Conservation (phyloP, 1,284 basidiomycete species). For the Cerioporus squamosus region DNA sequence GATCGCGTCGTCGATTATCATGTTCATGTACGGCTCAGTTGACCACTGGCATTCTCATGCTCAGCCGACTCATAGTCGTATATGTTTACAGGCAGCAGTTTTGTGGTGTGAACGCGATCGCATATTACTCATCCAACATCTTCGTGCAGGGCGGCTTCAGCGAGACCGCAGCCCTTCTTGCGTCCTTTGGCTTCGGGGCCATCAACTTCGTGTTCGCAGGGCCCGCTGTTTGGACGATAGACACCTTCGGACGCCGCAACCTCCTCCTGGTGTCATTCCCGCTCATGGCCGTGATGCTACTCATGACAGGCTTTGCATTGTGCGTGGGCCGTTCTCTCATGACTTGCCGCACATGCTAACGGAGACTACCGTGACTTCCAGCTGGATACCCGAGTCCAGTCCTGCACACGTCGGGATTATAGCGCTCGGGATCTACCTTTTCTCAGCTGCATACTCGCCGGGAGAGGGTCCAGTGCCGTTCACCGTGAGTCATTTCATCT, state of each 20-base stretch:
- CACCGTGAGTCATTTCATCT: constrained; percentile 40
- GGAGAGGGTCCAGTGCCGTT: constrained; percentile 86
- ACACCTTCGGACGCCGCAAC: constrained; percentile 73
- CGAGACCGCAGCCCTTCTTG: constrained; percentile 55
- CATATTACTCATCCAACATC: constrained; percentile 66
- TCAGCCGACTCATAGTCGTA: too few relatives aligned
- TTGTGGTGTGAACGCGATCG: constrained; percentile 70
- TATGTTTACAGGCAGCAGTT: constrained; percentile 49
- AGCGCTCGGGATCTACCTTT: constrained; percentile 67
- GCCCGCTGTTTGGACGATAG: constrained; percentile 59
- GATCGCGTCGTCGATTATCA: constrained; percentile 69
- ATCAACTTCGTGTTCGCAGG: constrained; percentile 58
- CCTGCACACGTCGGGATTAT: constrained; percentile 53
- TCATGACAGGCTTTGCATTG: constrained; percentile 66
- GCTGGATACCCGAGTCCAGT: constrained; percentile 42
- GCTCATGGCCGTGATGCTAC: constrained; percentile 62
- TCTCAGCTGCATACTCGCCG: constrained; percentile 64
- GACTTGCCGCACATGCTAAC: too few relatives aligned
- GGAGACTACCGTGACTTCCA: neutral
- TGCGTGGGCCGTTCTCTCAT: neutral
- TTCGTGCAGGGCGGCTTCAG: constrained; percentile 59
- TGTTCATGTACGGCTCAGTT: constrained; percentile 50
- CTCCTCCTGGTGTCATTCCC: constrained; percentile 71
- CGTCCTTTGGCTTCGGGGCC: constrained; percentile 60
- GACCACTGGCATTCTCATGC: too few relatives aligned